phyloP scores from a whole-genome alignment of 495 filamentous ascomycete species.

The Penicillium turbatum region DNA sequence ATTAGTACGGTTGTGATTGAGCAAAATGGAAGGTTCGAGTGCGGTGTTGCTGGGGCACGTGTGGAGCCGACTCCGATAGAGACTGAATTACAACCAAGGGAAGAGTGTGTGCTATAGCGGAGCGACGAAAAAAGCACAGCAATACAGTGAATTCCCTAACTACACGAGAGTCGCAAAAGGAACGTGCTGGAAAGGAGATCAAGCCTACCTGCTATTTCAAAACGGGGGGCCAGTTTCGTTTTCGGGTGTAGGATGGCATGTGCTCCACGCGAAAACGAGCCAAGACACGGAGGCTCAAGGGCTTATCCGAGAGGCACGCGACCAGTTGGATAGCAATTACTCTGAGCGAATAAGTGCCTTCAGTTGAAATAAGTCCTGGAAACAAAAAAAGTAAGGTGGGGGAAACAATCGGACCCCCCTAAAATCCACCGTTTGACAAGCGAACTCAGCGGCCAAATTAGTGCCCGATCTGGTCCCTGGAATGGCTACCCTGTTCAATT shows the following conservation, averaged over 20 bases:
- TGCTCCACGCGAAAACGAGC: slow-evolving; percentile 8
- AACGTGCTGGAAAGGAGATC: slow-evolving; percentile 5
- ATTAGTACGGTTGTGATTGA: slow-evolving; percentile 18
- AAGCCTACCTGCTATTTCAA: slow-evolving; percentile 37
- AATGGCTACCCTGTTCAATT: slow-evolving; percentile 4
- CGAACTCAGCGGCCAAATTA: slow-evolving; percentile 20
- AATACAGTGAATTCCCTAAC: slow-evolving; percentile 9
- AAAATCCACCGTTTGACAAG: slow-evolving; percentile 15
- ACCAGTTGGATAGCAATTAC: slow-evolving; percentile 9
- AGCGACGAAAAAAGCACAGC: neutral
- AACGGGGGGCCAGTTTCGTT: slow-evolving; percentile 15
- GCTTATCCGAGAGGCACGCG: slow-evolving; percentile 4
- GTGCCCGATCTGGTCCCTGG: slow-evolving; percentile 5
- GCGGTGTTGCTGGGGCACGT: slow-evolving; percentile 8
- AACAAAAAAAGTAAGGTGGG: slow-evolving; percentile 11
- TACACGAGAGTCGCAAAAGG: slow-evolving; percentile 7
- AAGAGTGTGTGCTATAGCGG: neutral
- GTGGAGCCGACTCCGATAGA: neutral
- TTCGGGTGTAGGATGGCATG: slow-evolving; percentile 39
- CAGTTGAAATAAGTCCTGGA: neutral
- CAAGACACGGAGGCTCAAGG: slow-evolving; percentile 1
- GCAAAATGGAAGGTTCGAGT: neutral
- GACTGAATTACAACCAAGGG: slow-evolving; percentile 8
- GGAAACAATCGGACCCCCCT: slow-evolving; percentile 16
- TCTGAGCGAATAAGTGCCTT: neutral